Conservation (phyloP, 208 protist species). For the Phytomonas serpens region DNA sequence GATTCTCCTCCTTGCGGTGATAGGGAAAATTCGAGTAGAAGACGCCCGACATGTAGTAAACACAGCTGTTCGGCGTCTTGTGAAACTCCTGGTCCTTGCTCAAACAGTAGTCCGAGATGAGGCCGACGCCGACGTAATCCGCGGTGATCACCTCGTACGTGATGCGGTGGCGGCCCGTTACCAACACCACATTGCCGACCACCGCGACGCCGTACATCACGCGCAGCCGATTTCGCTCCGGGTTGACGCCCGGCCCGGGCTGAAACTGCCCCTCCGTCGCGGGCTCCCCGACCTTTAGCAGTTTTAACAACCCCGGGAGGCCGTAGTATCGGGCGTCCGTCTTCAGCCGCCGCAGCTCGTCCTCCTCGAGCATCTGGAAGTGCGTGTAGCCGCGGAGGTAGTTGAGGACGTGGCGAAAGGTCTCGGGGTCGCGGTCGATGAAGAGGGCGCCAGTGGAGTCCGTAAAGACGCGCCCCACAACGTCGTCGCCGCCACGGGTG, state of each 20-base stretch:
- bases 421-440: constrained; percentile 77
- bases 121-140: constrained; percentile 86
- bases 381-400: constrained; percentile 78
- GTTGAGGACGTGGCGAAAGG: constrained; percentile 74
- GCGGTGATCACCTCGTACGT: constrained; percentile 64
- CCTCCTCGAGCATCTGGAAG: constrained; percentile 57
- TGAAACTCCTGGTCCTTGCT: constrained; percentile 83
- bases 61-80: constrained; percentile 76
- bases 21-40: constrained; percentile 89
- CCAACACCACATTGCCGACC: constrained; percentile 66
- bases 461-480: constrained; percentile 24
- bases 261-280: constrained; percentile 27
- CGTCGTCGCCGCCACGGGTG: background rate
- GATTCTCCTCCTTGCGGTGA: constrained; percentile 83
- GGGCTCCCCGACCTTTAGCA: constrained; percentile 29
- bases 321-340: constrained; percentile 76
- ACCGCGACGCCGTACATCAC: constrained; percentile 74
- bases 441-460: constrained; percentile 60
- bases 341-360: constrained; percentile 48
- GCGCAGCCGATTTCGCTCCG: constrained; percentile 66
- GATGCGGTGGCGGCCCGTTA: constrained; percentile 75
- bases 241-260: constrained; percentile 63
- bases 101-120: constrained; percentile 75
- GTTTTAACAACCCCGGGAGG: constrained; percentile 33
- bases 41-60: constrained; percentile 91